Conservation (phyloP, 139 green algal genomes). For the Trebouxia sp. region DNA sequence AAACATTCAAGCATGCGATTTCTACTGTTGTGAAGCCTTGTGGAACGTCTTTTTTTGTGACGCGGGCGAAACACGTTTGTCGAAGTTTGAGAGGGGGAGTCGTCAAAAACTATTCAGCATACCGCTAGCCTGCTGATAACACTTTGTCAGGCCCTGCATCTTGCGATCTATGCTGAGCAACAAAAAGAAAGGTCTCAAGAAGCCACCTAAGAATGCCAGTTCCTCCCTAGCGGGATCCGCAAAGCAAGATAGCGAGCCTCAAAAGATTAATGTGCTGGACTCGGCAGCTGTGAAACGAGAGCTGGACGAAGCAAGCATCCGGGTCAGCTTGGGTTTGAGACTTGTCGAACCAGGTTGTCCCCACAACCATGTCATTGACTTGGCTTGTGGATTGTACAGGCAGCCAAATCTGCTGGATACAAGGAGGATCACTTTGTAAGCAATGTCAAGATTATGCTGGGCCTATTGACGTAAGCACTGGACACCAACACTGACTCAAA, state of each 20-base stretch:
- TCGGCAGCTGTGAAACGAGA: slow-evolving; percentile 56
- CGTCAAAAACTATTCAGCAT: too few species aligned
- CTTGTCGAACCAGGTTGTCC: too few species aligned
- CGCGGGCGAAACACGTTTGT: too few species aligned
- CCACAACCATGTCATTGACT: too few species aligned
- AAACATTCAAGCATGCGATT: too few species aligned
- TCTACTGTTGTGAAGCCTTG: too few species aligned
- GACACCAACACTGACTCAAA: background rate
- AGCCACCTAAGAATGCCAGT: background rate
- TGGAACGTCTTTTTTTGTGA: too few species aligned
- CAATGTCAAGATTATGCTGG: slow-evolving; percentile 75
- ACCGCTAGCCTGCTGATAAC: too few species aligned
- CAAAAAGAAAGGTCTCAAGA: background rate
- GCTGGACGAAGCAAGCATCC: slow-evolving; percentile 56
- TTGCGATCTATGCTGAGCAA: background rate
- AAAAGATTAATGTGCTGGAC: slow-evolving; percentile 58
- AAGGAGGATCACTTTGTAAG: slow-evolving; percentile 62
- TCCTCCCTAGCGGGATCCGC: background rate
- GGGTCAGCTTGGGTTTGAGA: slow-evolving; percentile 59
- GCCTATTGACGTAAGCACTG: slow-evolving; percentile 64
- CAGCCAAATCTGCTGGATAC: slow-evolving; percentile 53
- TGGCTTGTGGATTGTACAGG: too few species aligned
- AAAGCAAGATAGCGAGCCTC: background rate
- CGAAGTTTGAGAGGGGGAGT: too few species aligned
- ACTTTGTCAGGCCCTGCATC: too few species aligned